These are phyloP conservation scores for Chlamydomonas sphaeroides DNA, from an alignment of 139 green algal species.

Conservation along the genomic window DNA sequence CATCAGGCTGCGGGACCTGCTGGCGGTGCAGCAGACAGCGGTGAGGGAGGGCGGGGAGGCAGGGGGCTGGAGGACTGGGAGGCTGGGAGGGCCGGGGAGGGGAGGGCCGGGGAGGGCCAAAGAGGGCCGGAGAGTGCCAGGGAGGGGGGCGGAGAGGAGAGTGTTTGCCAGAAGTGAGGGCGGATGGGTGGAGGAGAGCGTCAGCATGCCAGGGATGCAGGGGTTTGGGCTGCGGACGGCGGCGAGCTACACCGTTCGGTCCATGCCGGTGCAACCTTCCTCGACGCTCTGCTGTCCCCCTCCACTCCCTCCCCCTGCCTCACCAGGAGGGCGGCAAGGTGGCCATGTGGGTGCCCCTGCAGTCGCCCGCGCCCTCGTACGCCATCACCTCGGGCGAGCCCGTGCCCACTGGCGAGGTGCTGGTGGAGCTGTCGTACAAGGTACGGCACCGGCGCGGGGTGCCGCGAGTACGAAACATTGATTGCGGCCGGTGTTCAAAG, in stretches of 20 bases:
- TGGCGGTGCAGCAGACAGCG: conserved; percentile 28
- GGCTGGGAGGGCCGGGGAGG: neutral
- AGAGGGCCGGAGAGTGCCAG: neutral
- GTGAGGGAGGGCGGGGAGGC: neutral
- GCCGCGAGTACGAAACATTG: no score
- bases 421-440: conserved; percentile 84
- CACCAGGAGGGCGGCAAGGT: conserved; percentile 59
- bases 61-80: neutral
- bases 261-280: no score
- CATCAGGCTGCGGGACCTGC: conserved; percentile 60
- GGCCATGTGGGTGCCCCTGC: conserved; percentile 79
- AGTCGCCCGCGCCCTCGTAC: conserved; percentile 33
- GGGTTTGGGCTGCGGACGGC: no score
- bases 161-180: no score
- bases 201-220: no score
- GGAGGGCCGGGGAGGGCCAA: neutral
- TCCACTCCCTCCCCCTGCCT: neutral
- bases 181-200: no score
- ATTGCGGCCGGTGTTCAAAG: no score
- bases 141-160: no score
- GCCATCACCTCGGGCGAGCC: neutral
- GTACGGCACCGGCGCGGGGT: conserved; percentile 17
- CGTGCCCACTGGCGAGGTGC: conserved; percentile 67
- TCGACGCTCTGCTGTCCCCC: no score
- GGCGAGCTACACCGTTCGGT: no score